Evolutionary conservation across 75 land plant species (phyloP).

Genomic region (Selaginella moellendorffii): DNA sequence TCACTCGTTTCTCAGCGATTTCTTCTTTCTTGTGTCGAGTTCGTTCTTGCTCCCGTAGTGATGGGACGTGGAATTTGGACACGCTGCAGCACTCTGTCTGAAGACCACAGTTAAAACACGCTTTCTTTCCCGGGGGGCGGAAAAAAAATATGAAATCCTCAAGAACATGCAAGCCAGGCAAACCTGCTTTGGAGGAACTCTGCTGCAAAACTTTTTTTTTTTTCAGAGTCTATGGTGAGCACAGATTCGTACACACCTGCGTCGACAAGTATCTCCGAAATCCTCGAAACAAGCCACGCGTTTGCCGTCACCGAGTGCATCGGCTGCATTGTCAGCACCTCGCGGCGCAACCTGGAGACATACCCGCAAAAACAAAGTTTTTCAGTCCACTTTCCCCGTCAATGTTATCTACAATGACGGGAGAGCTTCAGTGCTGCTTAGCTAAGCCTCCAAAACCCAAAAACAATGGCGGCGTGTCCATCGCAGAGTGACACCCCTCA

Average conservation of each 20-base stretch:
- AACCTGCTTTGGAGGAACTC: background rate
- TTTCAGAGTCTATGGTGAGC: background rate
- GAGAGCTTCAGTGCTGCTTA: too few species aligned
- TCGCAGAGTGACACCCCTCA: too few species aligned
- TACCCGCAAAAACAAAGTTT: too few species aligned
- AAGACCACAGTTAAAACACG: background rate
- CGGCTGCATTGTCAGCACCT: background rate
- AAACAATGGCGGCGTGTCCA: too few species aligned
- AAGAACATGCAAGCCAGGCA: background rate
- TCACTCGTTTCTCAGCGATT: too few species aligned
- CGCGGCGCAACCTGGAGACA: background rate
- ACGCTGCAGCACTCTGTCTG: conserved; percentile 1
- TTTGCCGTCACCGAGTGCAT: background rate
- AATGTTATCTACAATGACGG: too few species aligned
- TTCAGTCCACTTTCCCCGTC: too few species aligned
- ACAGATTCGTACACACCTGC: background rate
- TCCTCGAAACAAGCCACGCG: background rate
- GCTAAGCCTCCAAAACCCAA: too few species aligned
- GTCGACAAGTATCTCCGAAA: background rate
- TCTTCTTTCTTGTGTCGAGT: too few species aligned
- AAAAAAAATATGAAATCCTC: background rate
- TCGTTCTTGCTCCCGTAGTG: too few species aligned
- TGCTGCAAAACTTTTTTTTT: too few species aligned
- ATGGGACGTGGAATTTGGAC: background rate
- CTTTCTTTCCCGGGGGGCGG: background rate